phyloP scores from a whole-genome alignment of 352 stramenopile genomes.

The Thraustochytrium sp. region DNA sequence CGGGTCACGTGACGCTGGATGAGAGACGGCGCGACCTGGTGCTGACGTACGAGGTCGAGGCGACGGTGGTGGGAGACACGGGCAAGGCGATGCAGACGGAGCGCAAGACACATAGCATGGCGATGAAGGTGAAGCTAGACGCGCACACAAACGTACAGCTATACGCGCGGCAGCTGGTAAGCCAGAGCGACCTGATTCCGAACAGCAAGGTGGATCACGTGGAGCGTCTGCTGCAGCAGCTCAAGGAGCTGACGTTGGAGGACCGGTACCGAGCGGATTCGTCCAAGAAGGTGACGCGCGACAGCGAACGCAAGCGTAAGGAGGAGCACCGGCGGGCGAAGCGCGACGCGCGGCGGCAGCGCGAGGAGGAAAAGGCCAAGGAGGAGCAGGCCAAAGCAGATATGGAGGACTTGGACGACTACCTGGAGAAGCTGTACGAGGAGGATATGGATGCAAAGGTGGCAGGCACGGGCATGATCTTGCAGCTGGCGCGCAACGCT shows the following conservation, averaged over 20 bases:
- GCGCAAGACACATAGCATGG: constrained; percentile 17
- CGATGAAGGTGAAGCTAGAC: constrained; percentile 26
- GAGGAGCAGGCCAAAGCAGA: background rate
- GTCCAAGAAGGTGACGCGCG: constrained; percentile 15
- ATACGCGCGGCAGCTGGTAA: constrained; percentile 25
- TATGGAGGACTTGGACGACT: constrained; percentile 28
- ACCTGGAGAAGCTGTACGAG: constrained; percentile 35
- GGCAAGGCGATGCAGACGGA: constrained; percentile 45
- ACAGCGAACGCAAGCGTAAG: background rate
- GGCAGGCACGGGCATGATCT: constrained; percentile 77
- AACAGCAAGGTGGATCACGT: constrained; percentile 33
- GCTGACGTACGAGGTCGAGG: constrained; percentile 28
- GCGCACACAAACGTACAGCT: background rate
- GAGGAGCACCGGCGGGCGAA: background rate
- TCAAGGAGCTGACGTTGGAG: background rate
- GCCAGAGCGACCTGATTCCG: constrained; percentile 11
- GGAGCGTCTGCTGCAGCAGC: background rate
- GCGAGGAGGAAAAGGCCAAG: constrained; percentile 16
- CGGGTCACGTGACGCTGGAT: constrained; percentile 19
- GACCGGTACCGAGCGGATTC: constrained; percentile 5
- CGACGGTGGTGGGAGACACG: constrained; percentile 28
- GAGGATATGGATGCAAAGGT: background rate
- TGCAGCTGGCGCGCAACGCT: constrained; percentile 76
- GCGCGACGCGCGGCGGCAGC: background rate
- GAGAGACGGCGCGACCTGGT: constrained; percentile 16